Base-by-base conservation (phyloP, 192 early-diverging fungal species). In the Geosiphon pyriformis region DNA sequence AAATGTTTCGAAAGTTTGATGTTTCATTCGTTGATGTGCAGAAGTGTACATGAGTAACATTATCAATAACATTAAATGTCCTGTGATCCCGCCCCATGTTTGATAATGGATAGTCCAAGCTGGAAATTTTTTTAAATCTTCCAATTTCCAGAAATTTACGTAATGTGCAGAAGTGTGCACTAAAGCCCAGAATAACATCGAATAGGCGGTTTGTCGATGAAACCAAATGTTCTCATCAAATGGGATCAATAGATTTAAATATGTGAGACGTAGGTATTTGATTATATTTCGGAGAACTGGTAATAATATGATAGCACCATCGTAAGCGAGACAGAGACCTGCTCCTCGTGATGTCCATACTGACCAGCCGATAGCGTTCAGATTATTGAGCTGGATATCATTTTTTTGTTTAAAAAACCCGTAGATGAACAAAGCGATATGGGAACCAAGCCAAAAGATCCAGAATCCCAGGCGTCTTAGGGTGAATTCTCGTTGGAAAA, bases 151-250 rank as follows among this genome's bases (percentile, higher is more conserved):
- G 54, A 84, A 82, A 51, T 85, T 87, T 62, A 79, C 62, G 49
- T 82, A 85, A 73, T 87, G 83, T 4, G 75, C 77, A 46, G 76
- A 65, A 1, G 79, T 69, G 65, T 92, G 90, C 10, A 90, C 49
- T 12, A 76, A 69, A 0, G 85, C 80, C 25, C 76, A 88, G 56
- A 89, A 69, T 0, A 87, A 51, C 73, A 89, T 76, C 0, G 87
- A 80, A 65, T 86, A 89, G 0, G 85, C 83, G 0, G 78, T 75
- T 23, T 85, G 80, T 76, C 86, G 88, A 80, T 92, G 90, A 34
- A 89, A 88, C 69, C 87, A 85, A 57, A 90, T 79, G 70, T 86
- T 87, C 72, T 88, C 81, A 65, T 92, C 88, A 47, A 92, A 76
- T n/a, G 84, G 83, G n/a, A 92, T 79, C n/a, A 86, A 65, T 2